phyloP scores from a whole-genome alignment of 352 stramenopile species.

The Globisporangium lucens region DNA sequence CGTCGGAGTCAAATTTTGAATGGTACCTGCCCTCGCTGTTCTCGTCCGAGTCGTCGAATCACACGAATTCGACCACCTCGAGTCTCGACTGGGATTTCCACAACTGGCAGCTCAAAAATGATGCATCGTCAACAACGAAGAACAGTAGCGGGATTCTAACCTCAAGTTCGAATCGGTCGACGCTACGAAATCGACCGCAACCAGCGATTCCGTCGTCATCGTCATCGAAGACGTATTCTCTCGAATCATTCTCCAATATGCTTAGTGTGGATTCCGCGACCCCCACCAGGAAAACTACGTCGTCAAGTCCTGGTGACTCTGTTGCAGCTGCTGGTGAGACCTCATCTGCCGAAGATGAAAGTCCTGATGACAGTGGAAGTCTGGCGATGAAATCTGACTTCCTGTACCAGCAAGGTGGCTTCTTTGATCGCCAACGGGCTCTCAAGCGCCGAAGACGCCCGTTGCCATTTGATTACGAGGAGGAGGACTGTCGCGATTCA shows the following conservation, averaged over 20 bases:
- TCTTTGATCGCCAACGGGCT: conserved; percentile 72
- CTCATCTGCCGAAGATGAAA: conserved; percentile 25
- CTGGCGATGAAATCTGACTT: conserved; percentile 55
- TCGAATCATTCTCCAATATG: conserved; percentile 60
- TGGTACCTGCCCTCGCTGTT: conserved; percentile 79
- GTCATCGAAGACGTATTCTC: conserved; percentile 47
- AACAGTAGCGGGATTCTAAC: conserved; percentile 4
- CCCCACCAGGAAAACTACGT: conserved; percentile 13
- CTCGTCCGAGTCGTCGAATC: conserved; percentile 60
- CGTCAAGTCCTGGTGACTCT: conserved; percentile 12
- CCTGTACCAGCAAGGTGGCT: conserved; percentile 72
- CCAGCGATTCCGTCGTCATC: conserved; percentile 20
- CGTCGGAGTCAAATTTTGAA: conserved; percentile 55
- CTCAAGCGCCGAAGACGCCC: conserved; percentile 53
- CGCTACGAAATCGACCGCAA: conserved; percentile 9
- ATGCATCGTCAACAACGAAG: conserved; percentile 1
- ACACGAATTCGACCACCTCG: conserved; percentile 45
- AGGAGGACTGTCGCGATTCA: conserved; percentile 22
- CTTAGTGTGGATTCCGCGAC: conserved; percentile 25
- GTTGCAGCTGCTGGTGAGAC: conserved; percentile 11
- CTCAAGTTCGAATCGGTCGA: background rate
- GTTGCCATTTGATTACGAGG: conserved; percentile 55
- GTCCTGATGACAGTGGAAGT: conserved; percentile 17
- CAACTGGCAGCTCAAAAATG: conserved; percentile 36
- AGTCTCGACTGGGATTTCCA: conserved; percentile 82